Base-by-base conservation (phyloP, 257 asterid genomes). In the Forsythia suspensa region DNA sequence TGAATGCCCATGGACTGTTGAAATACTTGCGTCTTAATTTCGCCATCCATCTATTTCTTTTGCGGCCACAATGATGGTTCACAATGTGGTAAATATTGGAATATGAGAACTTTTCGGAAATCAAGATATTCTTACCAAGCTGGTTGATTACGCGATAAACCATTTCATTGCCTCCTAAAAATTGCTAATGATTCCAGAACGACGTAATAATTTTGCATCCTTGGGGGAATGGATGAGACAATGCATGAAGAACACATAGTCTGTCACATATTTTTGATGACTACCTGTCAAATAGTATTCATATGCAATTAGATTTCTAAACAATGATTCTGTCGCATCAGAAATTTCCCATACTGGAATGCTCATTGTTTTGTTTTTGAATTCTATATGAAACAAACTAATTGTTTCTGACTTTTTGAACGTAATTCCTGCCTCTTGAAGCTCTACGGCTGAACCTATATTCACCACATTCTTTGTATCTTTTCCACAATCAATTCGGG, bases 1-100 rank as follows among this genome's bases (percentile, higher is more conserved):
- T 16, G 1, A 61, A 0, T 24, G 48, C 44, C 82, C 82, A 77
- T 11, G 85, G 85, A 63, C 66, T 82, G 34, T 57, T 51, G 38
- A 82, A 81, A 65, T 77, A 65, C n/a, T 77, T 44, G 4, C 76
- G 79, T 55, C 76, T 82, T 82, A 73, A 11, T 5, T 39, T 36
- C 4, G 77, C 77, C 2, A 67, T 3, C 85, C 85, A 82, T 43
- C 21, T 69, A 3, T 80, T 75, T 29, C 68, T 42, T n/a, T 65
- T 38, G 3, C 1, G 42, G 29, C 15, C 24, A 40, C 73, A 70
- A 4, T 75, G 76, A 0, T 10, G 1, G 29, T 77, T 67, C 16
- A 77, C 44, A 2, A 13, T 3, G 2, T 0, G 0, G 38, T 73
- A 73, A 82, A 77, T 79, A 10, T 57, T 61, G 4, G 0, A 29